Evolutionary conservation across 169 alveolate genomes (phyloP).

Genomic region (Plasmodium berghei): DNA sequence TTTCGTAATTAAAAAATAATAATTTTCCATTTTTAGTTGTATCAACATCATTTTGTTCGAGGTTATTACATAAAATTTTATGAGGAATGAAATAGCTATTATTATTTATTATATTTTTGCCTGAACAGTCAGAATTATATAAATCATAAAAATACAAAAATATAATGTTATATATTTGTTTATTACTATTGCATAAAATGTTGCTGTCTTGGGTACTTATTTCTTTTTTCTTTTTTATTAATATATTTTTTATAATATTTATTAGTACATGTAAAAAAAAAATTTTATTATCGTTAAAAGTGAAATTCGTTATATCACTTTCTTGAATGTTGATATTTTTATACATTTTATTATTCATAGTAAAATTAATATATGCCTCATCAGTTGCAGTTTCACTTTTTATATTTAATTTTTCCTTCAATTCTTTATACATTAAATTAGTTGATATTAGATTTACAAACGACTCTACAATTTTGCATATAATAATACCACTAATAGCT

Average conservation of each 20-base stretch:
- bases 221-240: slow-evolving; percentile 45
- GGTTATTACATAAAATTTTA: not conserved
- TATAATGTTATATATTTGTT: slow-evolving; percentile 46
- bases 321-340: not conserved
- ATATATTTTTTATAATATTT: slow-evolving; percentile 24
- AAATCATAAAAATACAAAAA: slow-evolving; percentile 48
- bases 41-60: not conserved
- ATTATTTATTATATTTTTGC: not conserved
- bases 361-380: not conserved
- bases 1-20: slow-evolving; percentile 52
- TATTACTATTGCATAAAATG: not conserved
- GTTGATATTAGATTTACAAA: not conserved
- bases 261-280: slow-evolving; percentile 20
- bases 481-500: slow-evolving; percentile 60
- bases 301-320: not conserved
- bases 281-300: not conserved
- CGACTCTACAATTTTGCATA: slow-evolving; percentile 40
- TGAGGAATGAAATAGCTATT: not conserved
- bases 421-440: not conserved
- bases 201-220: not conserved
- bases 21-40: not conserved
- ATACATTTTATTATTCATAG: not conserved
- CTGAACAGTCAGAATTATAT: not conserved
- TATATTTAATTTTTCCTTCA: slow-evolving; percentile 5
- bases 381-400: not conserved